These are phyloP conservation scores for Monilinia aucupariae DNA, from an alignment of 2,329 filamentous ascomycete genomes.

Conservation along the genomic window DNA sequence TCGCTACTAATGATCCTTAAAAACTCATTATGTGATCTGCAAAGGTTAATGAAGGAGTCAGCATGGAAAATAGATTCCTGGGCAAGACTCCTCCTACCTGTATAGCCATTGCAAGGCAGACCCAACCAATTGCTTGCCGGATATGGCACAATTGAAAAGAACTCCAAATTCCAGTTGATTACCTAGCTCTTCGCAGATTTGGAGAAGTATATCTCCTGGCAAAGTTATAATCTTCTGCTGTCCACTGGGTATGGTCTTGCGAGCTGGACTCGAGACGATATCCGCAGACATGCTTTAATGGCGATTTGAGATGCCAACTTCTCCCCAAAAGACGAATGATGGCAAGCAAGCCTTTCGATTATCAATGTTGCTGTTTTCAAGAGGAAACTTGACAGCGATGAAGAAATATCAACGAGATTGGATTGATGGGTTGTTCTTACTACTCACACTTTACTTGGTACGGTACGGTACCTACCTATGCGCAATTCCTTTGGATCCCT, in stretches of 20 bases:
- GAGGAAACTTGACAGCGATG: background rate
- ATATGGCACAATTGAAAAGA: conserved; percentile 53
- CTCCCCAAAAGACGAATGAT: background rate
- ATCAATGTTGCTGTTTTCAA: background rate
- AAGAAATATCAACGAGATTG: background rate
- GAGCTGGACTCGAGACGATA: background rate
- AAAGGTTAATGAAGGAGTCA: conserved; percentile 23
- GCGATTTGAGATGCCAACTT: background rate
- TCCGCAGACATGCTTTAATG: conserved; percentile 5
- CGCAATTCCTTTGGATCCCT: background rate
- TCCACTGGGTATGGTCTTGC: background rate
- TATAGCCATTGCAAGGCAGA: conserved; percentile 59
- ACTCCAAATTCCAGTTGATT: conserved; percentile 51
- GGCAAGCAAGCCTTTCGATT: background rate
- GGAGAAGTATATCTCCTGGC: conserved; percentile 49
- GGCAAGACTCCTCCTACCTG: conserved; percentile 41
- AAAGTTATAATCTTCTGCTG: conserved; percentile 28
- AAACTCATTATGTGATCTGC: conserved; percentile 44
- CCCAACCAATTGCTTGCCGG: conserved; percentile 51
- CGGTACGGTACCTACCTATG: too few species aligned
- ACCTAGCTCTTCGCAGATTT: conserved; percentile 56
- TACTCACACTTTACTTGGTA: too few species aligned
- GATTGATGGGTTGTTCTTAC: background rate
- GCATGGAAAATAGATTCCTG: background rate
- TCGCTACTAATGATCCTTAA: conserved; percentile 41